Conservation (phyloP, 1,139 yeast species). For the Sugiyamaella japonica region DNA sequence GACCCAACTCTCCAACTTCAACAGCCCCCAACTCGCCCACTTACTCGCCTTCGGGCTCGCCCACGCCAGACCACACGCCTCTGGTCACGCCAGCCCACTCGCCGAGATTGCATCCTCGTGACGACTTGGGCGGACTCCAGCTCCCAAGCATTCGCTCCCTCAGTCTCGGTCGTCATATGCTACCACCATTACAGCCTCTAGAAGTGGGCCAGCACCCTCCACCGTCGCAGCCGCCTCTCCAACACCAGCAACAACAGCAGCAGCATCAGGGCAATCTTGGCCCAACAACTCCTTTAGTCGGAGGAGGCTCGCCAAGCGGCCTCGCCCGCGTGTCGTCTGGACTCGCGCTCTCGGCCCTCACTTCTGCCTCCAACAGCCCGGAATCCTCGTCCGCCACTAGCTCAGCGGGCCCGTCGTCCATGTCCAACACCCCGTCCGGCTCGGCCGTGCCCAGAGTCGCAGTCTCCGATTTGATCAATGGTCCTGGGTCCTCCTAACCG, state of each 20-base stretch:
- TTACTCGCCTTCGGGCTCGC: slow-evolving; percentile 43
- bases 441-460: slow-evolving; percentile 23
- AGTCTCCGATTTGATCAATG: slow-evolving; percentile 26
- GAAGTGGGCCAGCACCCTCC: slow-evolving; percentile 34
- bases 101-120: slow-evolving; percentile 49
- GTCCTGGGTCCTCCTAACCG: slow-evolving; percentile 8
- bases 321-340: slow-evolving; percentile 1
- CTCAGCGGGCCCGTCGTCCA: background rate
- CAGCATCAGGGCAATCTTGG: slow-evolving; percentile 4
- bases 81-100: slow-evolving; percentile 61
- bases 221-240: slow-evolving; percentile 5
- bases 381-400: slow-evolving; percentile 4
- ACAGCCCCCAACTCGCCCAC: slow-evolving; percentile 61
- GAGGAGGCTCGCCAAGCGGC: slow-evolving; percentile 4
- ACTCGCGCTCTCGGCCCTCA: slow-evolving; percentile 1
- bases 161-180: slow-evolving; percentile 38
- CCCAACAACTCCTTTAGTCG: background rate
- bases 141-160: slow-evolving; percentile 44
- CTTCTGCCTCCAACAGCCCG: slow-evolving; percentile 4
- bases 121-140: slow-evolving; percentile 37
- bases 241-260: background rate
- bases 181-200: slow-evolving; percentile 40
- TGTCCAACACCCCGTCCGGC: slow-evolving; percentile 11
- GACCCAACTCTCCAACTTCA: slow-evolving; percentile 78
- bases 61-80: slow-evolving; percentile 57